Evolutionary conservation across 768 basidiomycete species (phyloP).

Genomic region (Leccinum subtestaceum): DNA sequence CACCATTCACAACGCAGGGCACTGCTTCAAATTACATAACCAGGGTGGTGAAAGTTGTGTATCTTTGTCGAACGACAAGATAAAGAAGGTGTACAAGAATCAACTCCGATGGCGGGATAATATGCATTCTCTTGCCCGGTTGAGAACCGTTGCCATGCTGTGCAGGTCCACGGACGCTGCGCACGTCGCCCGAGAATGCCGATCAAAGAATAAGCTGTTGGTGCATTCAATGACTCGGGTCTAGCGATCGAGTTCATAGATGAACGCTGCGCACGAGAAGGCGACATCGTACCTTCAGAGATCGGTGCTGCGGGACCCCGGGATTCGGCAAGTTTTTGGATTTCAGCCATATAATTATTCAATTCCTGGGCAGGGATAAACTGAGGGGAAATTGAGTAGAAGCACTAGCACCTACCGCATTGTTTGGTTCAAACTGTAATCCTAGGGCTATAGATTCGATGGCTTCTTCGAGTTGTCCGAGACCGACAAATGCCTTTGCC

Average conservation of each 20-base stretch:
- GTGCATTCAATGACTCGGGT: conserved; percentile 5
- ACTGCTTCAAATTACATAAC: neutral
- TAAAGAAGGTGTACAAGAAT: conserved; percentile 3
- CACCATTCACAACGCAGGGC: neutral
- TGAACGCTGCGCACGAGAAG: neutral
- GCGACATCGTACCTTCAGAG: neutral
- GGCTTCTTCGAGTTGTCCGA: conserved; percentile 70
- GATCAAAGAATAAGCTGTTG: conserved; percentile 1
- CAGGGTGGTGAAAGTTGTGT: neutral
- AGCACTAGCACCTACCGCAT: conserved; percentile 40
- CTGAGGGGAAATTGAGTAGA: neutral
- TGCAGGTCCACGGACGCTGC: conserved; percentile 12
- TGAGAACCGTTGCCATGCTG: conserved; percentile 10
- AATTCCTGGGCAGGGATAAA: conserved; percentile 27
- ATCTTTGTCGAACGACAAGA: conserved; percentile 3
- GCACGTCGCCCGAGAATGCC: conserved; percentile 6
- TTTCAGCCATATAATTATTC: conserved; percentile 32
- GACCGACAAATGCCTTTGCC: conserved; percentile 80
- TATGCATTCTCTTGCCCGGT: conserved; percentile 11
- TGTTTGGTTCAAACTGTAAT: conserved; percentile 77
- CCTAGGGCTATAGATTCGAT: conserved; percentile 80
- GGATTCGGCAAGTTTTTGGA: conserved; percentile 23
- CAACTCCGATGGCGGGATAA: conserved; percentile 11
- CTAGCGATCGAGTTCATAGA: neutral
- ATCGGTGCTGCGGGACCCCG: conserved; percentile 6